These are phyloP conservation scores for Periconia digitata DNA, from an alignment of 2,329 filamentous ascomycete genomes.

Conservation along the genomic window DNA sequence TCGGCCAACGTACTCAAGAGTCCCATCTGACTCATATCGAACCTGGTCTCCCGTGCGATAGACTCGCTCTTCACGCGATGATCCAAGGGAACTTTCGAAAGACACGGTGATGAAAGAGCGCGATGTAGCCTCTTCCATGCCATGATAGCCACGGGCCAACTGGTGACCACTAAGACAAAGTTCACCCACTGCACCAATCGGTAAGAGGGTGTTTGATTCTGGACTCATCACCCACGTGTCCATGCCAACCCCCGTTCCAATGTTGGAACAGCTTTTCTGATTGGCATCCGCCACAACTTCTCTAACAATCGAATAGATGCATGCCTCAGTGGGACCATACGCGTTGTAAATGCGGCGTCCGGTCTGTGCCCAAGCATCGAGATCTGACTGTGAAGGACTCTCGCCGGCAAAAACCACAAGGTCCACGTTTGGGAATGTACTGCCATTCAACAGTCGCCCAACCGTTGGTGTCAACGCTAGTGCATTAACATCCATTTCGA, in stretches of 20 bases:
- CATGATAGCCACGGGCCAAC: conserved; percentile 22
- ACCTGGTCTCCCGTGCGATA: conserved; percentile 4
- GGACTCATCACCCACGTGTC: conserved; percentile 39
- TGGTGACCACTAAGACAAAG: conserved; percentile 58
- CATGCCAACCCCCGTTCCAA: background rate
- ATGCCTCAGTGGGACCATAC: background rate
- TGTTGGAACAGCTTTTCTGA: no score
- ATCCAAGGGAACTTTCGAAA: conserved; percentile 1
- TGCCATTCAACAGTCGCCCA: conserved; percentile 1
- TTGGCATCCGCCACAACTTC: background rate
- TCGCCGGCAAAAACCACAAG: conserved; percentile 8
- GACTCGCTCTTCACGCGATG: background rate
- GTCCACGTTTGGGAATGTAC: background rate
- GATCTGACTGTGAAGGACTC: background rate
- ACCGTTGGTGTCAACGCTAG: conserved; percentile 9
- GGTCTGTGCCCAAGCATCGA: conserved; percentile 1
- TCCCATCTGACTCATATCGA: conserved; percentile 1
- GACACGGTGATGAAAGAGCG: conserved; percentile 7
- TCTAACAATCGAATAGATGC: background rate
- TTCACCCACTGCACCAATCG: conserved; percentile 43
- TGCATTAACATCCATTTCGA: conserved; percentile 6
- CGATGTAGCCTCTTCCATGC: conserved; percentile 7
- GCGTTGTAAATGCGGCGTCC: conserved; percentile 1
- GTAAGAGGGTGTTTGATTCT: conserved; percentile 11
- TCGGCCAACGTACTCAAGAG: conserved; percentile 1